Conservation (phyloP, 1,284 basidiomycete species). For the Xerocomus minutiporus region DNA sequence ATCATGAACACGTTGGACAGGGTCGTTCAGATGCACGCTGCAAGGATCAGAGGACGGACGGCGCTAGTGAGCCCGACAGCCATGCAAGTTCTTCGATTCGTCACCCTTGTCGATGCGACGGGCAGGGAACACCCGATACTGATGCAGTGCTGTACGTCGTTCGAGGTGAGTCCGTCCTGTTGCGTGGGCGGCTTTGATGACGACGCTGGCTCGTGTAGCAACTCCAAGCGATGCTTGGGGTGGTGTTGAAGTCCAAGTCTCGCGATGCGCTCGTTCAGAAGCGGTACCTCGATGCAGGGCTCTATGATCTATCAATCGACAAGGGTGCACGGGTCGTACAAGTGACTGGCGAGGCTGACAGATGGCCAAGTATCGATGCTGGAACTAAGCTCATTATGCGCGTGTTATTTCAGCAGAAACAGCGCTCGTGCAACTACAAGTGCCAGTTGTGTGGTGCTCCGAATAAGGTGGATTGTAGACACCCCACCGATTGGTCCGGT, state of each 20-base stretch:
- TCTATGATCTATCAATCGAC: constrained; percentile 25
- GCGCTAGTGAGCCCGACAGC: constrained; percentile 17
- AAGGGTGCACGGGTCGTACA: constrained; percentile 20
- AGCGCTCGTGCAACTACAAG: constrained; percentile 18
- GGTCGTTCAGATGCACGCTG: constrained; percentile 20
- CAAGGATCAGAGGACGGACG: constrained; percentile 12
- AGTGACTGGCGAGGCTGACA: constrained; percentile 21
- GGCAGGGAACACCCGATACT: constrained; percentile 24
- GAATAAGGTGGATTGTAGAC: constrained; percentile 19
- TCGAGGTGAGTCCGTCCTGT: constrained; percentile 15
- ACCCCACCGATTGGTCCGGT: constrained; percentile 18
- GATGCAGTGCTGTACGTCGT: constrained; percentile 26
- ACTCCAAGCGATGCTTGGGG: constrained; percentile 18
- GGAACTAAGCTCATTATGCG: constrained; percentile 27
- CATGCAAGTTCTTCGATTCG: constrained; percentile 19
- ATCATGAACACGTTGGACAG: constrained; percentile 20
- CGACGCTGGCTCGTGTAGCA: constrained; percentile 9
- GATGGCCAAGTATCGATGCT: constrained; percentile 23
- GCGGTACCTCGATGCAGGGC: constrained; percentile 22
- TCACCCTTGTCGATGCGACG: constrained; percentile 25
- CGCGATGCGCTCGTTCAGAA: constrained; percentile 22
- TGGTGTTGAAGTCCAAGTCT: constrained; percentile 18
- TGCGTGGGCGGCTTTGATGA: neutral
- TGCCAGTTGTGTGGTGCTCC: constrained; percentile 24
- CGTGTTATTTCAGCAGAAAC: constrained; percentile 23